phyloP scores from a whole-genome alignment of 202 grass and related monocot species.

The Panicum hallii region DNA sequence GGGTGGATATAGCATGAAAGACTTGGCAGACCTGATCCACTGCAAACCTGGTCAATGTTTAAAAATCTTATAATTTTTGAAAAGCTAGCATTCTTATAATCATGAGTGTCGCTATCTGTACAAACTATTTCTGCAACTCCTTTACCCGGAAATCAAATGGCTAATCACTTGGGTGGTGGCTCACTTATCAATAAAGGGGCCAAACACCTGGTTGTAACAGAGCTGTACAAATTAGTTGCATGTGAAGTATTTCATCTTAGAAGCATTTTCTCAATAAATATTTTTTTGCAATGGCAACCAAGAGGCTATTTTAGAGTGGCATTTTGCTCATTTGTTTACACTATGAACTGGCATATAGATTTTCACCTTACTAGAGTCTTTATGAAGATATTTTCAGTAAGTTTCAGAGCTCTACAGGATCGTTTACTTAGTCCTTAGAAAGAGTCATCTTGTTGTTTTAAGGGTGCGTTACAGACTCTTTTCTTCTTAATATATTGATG shows the following conservation, averaged over 20 bases:
- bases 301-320: background rate
- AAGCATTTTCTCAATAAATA: background rate
- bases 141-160: slow-evolving; percentile 8
- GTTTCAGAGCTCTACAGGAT: slow-evolving; percentile 10
- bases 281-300: background rate
- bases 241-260: background rate
- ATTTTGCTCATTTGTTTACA: slow-evolving; percentile 5
- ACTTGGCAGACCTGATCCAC: background rate
- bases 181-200: background rate
- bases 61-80: background rate
- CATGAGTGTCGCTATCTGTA: background rate
- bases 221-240: slow-evolving; percentile 2
- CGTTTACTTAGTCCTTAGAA: background rate
- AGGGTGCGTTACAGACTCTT: too few relatives aligned
- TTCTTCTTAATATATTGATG: too few relatives aligned
- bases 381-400: background rate
- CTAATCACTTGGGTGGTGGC: background rate
- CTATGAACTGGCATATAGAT: background rate
- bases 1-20: background rate
- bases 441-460: too few relatives aligned
- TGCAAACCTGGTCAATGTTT: background rate
- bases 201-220: background rate
- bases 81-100: background rate
- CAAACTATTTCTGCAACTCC: background rate
- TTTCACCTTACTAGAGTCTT: background rate